Evolutionary conservation across 768 basidiomycete species (phyloP).

Genomic region (Psilocybe tampanensis): DNA sequence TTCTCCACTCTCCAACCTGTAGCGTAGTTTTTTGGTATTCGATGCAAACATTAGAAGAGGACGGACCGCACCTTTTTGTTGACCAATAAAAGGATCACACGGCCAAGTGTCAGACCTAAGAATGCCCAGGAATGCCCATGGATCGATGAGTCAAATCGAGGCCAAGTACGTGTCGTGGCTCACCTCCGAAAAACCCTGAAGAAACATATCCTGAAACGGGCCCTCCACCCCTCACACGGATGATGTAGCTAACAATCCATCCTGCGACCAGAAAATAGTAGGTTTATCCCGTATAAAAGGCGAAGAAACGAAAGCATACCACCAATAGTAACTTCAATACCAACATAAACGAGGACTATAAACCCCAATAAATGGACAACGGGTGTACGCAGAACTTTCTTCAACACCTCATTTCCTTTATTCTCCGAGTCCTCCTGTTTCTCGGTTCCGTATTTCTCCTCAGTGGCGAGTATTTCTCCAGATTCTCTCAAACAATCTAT

Average conservation of each 20-base stretch:
- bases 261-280: no score
- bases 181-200: conserved; percentile 54
- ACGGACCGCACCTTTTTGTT: conserved; percentile 47
- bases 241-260: conserved; percentile 70
- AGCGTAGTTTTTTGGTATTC: not conserved
- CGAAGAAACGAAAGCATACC: conserved; percentile 14
- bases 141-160: no score
- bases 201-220: conserved; percentile 54
- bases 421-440: conserved; percentile 30
- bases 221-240: conserved; percentile 36
- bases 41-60: not conserved
- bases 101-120: conserved; percentile 67
- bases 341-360: conserved; percentile 68
- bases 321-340: conserved; percentile 63
- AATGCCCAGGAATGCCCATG: no score
- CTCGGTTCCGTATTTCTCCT: conserved; percentile 30
- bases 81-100: conserved; percentile 54
- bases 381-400: conserved; percentile 52
- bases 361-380: conserved; percentile 63
- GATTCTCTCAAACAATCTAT: conserved; percentile 57
- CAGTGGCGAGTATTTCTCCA: conserved; percentile 49
- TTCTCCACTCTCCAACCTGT: conserved; percentile 61
- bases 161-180: no score
- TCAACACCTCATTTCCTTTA: conserved; percentile 31
- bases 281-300: no score